Percentiles rank a stretch among this genome's conserved stretches.
Evolutionary conservation across 2,329 filamentous ascomycete species (phyloP).

Genomic region (Aspergillus jensenii): DNA sequence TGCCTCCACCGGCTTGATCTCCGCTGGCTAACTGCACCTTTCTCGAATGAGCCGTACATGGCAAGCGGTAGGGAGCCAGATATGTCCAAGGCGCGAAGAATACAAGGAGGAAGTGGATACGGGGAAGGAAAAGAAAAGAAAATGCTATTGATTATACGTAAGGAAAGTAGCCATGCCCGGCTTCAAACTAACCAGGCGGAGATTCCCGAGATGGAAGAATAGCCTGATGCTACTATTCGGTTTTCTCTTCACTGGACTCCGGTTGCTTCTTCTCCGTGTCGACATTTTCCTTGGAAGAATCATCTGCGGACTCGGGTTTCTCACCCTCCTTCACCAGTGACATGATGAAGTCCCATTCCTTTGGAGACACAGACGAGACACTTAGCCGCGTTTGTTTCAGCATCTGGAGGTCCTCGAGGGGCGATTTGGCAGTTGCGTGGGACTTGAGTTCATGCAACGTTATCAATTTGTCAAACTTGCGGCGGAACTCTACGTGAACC

Average conservation of each 20-base stretch:
- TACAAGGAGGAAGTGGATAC: background rate
- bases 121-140: background rate
- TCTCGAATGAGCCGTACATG: background rate
- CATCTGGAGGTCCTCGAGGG: conserved; percentile 75
- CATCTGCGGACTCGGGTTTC: background rate
- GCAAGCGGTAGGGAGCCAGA: background rate
- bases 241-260: conserved; percentile 15
- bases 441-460: conserved; percentile 70
- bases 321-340: conserved; percentile 38
- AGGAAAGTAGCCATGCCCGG: conserved; percentile 7
- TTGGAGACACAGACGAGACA: conserved; percentile 56
- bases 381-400: conserved; percentile 80
- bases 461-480: conserved; percentile 74
- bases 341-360: conserved; percentile 52
- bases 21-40: background rate
- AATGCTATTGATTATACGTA: conserved; percentile 20
- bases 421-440: conserved; percentile 55
- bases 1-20: background rate
- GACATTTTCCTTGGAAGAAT: conserved; percentile 8
- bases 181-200: conserved; percentile 3
- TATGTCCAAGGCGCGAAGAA: background rate
- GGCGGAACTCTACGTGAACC: conserved; percentile 83
- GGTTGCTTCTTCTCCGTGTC: conserved; percentile 10
- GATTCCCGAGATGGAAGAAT: background rate
- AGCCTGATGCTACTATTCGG: background rate